phyloP scores from a whole-genome alignment of 306 rosid genomes.

The Trifolium subterraneum region DNA sequence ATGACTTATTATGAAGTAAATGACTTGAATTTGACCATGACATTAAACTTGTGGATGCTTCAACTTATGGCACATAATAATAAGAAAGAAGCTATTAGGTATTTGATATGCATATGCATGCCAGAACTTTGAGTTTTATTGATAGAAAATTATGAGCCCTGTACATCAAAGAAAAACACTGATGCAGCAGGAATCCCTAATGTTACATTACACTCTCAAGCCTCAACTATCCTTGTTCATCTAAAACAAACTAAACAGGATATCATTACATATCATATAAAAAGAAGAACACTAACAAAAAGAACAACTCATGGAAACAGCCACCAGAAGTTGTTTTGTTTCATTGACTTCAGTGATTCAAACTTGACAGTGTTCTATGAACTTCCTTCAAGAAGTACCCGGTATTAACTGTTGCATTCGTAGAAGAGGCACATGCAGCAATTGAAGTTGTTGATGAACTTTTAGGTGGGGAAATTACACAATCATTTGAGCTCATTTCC shows the following conservation, averaged over 20 bases:
- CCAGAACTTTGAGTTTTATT: background rate
- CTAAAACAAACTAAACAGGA: slow-evolving; percentile 12
- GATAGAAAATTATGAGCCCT: background rate
- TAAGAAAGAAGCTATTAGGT: background rate
- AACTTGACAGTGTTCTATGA: slow-evolving; percentile 54
- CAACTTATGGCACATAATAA: background rate
- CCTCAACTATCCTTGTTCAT: background rate
- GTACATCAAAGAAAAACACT: background rate
- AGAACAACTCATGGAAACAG: slow-evolving; percentile 17
- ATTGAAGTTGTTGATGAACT: slow-evolving; percentile 16
- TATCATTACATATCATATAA: background rate
- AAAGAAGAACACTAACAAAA: slow-evolving; percentile 20
- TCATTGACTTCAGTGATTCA: slow-evolving; percentile 47
- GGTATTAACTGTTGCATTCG: slow-evolving; percentile 4
- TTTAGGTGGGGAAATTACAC: slow-evolving; percentile 36
- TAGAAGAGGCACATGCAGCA: slow-evolving; percentile 33
- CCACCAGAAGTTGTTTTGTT: slow-evolving; percentile 5
- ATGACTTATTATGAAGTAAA: no score
- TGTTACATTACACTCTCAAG: background rate
- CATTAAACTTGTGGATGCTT: background rate
- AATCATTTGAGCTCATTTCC: slow-evolving; percentile 50
- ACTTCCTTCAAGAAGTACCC: slow-evolving; percentile 53
- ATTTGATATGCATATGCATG: no score
- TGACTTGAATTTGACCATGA: background rate
- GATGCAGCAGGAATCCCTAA: background rate